Conservation (phyloP, 306 rosid genomes). For the Gastrolobium villosum region DNA sequence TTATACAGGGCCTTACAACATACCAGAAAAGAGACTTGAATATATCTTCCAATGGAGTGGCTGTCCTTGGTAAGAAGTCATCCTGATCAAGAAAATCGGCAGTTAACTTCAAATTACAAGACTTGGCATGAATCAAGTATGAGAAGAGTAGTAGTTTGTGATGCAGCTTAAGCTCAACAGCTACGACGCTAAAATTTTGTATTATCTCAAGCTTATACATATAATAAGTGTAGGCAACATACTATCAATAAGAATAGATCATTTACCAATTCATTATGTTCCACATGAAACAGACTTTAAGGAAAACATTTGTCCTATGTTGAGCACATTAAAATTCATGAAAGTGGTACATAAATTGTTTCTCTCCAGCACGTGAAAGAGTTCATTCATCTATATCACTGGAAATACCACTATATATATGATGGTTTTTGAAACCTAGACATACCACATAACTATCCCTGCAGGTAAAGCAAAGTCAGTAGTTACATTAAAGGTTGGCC, state of each 20-base stretch:
- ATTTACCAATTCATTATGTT: not conserved
- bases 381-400: not conserved
- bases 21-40: slow-evolving; percentile 98
- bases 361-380: slow-evolving; percentile 20
- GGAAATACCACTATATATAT: not conserved
- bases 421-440: slow-evolving; percentile 1
- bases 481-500: no score
- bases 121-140: not conserved
- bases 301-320: not conserved
- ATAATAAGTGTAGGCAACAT: not conserved
- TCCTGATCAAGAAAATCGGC: slow-evolving; percentile 68
- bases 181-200: not conserved
- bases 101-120: slow-evolving; percentile 45
- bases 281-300: not conserved
- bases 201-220: slow-evolving; percentile 2
- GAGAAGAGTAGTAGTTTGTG: not conserved
- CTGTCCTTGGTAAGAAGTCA: slow-evolving; percentile 98
- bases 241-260: slow-evolving; percentile 17
- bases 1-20: slow-evolving; percentile 21
- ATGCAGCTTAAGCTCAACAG: slow-evolving; percentile 20
- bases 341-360: not conserved
- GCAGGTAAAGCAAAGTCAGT: no score
- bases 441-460: not conserved
- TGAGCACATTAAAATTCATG: not conserved
- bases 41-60: slow-evolving; percentile 98